Percentiles rank a stretch among this genome's conserved stretches.
phyloP scores from a whole-genome alignment of 2,329 filamentous ascomycete genomes.

The Paecilomyces dactylethromorphus region DNA sequence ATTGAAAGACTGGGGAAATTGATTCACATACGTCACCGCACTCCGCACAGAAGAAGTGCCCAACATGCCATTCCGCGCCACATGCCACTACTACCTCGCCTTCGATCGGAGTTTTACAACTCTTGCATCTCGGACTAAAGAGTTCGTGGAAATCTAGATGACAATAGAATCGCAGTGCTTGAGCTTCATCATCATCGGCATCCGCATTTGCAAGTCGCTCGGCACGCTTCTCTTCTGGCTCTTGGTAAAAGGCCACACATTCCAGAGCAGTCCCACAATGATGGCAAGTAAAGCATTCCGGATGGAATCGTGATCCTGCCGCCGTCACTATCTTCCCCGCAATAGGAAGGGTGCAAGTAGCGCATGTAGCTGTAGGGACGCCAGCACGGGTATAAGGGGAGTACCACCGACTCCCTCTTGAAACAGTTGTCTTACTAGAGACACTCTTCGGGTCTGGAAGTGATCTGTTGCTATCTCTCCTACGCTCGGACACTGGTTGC shows the following conservation, averaged over 20 bases:
- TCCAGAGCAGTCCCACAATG: slow-evolving; percentile 83
- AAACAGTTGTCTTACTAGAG: not conserved
- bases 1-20: not conserved
- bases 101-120: slow-evolving; percentile 92
- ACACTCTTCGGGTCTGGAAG: slow-evolving; percentile 11
- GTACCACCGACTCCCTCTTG: slow-evolving; percentile 16
- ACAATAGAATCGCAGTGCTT: slow-evolving; percentile 79
- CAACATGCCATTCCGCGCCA: slow-evolving; percentile 92
- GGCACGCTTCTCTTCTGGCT: slow-evolving; percentile 65
- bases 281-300: slow-evolving; percentile 85
- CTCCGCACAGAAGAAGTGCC: slow-evolving; percentile 98
- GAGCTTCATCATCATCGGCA: slow-evolving; percentile 55
- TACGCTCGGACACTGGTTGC: slow-evolving; percentile 8
- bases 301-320: slow-evolving; percentile 78
- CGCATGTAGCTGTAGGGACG: slow-evolving; percentile 65
- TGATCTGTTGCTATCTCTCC: slow-evolving; percentile 9
- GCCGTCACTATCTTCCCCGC: slow-evolving; percentile 85
- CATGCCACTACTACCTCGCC: slow-evolving; percentile 91
- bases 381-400: slow-evolving; percentile 41
- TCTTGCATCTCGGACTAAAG: slow-evolving; percentile 88
- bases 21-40: slow-evolving; percentile 65
- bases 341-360: slow-evolving; percentile 77
- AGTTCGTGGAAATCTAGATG: slow-evolving; percentile 98
- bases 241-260: slow-evolving; percentile 91
- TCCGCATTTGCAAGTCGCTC: slow-evolving; percentile 63